Base-by-base conservation (phyloP, 2,329 filamentous ascomycete genomes). In the Rutstroemia sp. region DNA sequence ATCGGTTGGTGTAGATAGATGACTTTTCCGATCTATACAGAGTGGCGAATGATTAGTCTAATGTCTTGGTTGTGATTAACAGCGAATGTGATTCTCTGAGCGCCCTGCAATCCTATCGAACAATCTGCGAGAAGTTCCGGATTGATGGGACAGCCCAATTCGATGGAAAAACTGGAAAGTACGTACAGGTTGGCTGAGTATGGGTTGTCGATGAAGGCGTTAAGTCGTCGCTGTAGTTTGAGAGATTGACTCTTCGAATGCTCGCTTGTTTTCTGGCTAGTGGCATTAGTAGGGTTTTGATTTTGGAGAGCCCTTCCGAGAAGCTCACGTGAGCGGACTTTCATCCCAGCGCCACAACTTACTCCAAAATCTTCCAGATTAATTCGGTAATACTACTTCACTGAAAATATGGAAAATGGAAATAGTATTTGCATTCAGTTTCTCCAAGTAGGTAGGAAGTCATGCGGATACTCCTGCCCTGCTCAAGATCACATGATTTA, bases 1-100 rank as follows among this genome's bases (percentile, higher is more conserved):
- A 69, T 69, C 65, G 65, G 64, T 44, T 57, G 56, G 47, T 59
- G 54, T 56, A 59, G 52, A 51, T 58, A 27, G 51, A 53, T 57
- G 54, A 59, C 38, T 57, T 61, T 62, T 65, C 60, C 63, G 64
- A 65, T 66, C 65, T 67, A 50, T 56, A 17, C 16, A 46, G 45
- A 51, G 62, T 64, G 62, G 58, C 60, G 49, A 63, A 50, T 45
- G 25, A 40, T 21, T 50, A 51, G 23, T 44, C 36, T 39, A 21
- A 19, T 45, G 34, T 39, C 36, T 36, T 51, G 36, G 36, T 45
- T 5, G 16, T 39, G 1, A 30, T 49, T 45, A 21, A 23, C 38
- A 40, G 25, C 17, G 34, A 49, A 49, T 48, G 21, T 21, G 30
- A 34, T 9, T 25, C 42, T 10, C 38, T 17, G 9, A 36, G 52